Conservation (phyloP, 768 basidiomycete genomes). For the Clitopilus hobsonii region DNA sequence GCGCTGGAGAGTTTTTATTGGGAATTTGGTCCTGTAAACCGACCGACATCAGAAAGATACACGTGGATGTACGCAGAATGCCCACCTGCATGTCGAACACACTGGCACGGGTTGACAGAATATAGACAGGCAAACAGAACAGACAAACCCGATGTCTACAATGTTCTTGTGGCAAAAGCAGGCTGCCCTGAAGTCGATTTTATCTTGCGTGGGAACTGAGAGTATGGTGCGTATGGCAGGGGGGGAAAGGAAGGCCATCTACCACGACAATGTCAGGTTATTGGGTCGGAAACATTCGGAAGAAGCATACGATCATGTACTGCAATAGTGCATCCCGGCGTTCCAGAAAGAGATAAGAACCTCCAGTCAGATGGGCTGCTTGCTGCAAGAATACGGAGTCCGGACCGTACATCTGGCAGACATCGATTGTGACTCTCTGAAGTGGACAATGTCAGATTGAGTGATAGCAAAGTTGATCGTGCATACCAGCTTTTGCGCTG, state of each 20-base stretch:
- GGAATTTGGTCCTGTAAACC: slow-evolving; percentile 90
- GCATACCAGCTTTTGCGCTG: slow-evolving; percentile 91
- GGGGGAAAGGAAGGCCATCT: slow-evolving; percentile 76
- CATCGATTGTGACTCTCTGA: slow-evolving; percentile 96
- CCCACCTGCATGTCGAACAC: slow-evolving; percentile 90
- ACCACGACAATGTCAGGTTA: slow-evolving; percentile 11
- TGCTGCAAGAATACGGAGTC: slow-evolving; percentile 97
- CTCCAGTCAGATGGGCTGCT: slow-evolving; percentile 92
- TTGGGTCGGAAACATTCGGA: slow-evolving; percentile 1
- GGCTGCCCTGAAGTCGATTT: slow-evolving; percentile 93
- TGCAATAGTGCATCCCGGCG: slow-evolving; percentile 86
- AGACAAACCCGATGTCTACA: slow-evolving; percentile 95
- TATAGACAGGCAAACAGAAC: slow-evolving; percentile 97
- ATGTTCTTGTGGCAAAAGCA: slow-evolving; percentile 99
- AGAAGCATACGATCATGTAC: slow-evolving; percentile 58
- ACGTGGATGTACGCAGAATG: slow-evolving; percentile 10
- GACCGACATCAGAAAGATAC: slow-evolving; percentile 1
- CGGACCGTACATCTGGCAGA: slow-evolving; percentile 85
- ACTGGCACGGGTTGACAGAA: slow-evolving; percentile 93
- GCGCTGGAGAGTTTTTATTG: slow-evolving; percentile 85
- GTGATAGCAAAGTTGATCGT: slow-evolving; percentile 3
- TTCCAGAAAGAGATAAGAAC: slow-evolving; percentile 85
- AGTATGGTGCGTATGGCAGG: slow-evolving; percentile 69
- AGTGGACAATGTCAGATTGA: neutral
- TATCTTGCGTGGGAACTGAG: slow-evolving; percentile 88